Evolutionary conservation across 495 filamentous ascomycete genomes (phyloP), one percentile per base, ranked within the genome.

Genomic region (Penicillium antarcticum): DNA sequence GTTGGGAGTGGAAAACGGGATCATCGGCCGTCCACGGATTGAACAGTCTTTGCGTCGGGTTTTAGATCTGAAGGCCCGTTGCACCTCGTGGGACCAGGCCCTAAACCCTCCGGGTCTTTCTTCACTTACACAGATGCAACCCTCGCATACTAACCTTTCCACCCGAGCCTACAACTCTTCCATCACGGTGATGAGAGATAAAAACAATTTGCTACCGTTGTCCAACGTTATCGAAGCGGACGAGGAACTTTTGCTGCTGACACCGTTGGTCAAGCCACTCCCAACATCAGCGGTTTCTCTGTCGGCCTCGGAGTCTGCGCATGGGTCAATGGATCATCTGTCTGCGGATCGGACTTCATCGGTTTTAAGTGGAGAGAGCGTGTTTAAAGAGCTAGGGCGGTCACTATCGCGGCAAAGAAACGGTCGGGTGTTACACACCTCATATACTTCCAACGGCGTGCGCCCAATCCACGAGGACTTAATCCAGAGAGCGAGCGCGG

Each of bases 371-470:
- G 91, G 89, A 37, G 91, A 96, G 65, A 84, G 85, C 26, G 87
- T 96, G 1, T 96, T 96, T 59, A 79, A 88, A 51, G 89, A 92
- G 61, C 71, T 96, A 2, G 91, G 91, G 1, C 73, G 87, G 53
- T 88, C 88, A 2, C 73, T 96, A 3, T 90, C 91, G 5, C 80
- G 91, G 32, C 87, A 92, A 55, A 70, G 91, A 10, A 87, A 83
- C 52, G 90, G 89, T 0, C 86, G 91, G 56, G 81, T 95, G 12
- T 70, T 95, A 26, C 91, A 96, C 63, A 95, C 91, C 1, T 95
- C 90, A 0, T 96, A 96, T 65, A 96, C 91, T 1, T 84, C 89
- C 1, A 92, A 94, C 57, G 91, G 91, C 14, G 84, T 96, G 9
- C 80, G 91, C 26, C 91, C 90, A 42, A 85, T 94, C 1, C 91